These are phyloP conservation scores for Talaromyces trachyspermus DNA, from an alignment of 495 filamentous ascomycete genomes.

Conservation along the genomic window DNA sequence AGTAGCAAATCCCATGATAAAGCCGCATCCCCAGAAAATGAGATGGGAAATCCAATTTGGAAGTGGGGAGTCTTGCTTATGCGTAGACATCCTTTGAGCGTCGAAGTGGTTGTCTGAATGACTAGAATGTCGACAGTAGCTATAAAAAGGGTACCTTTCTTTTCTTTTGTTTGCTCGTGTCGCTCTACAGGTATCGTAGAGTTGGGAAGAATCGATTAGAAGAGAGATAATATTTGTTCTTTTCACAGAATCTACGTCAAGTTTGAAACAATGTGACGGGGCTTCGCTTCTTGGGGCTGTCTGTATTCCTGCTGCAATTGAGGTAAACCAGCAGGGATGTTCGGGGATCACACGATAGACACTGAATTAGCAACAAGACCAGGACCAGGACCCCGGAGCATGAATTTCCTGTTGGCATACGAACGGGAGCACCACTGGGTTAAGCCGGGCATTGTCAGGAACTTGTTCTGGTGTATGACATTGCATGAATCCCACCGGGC, in stretches of 20 bases:
- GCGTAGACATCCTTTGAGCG: background rate
- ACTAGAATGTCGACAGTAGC: background rate
- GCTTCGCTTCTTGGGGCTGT: background rate
- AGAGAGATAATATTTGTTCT: background rate
- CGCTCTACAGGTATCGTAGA: background rate
- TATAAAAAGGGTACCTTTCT: background rate
- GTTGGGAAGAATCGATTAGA: background rate
- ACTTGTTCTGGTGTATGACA: background rate
- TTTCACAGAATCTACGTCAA: too few relatives aligned
- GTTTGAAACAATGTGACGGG: background rate
- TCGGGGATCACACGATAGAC: background rate
- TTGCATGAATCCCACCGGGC: background rate
- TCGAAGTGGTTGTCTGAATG: background rate
- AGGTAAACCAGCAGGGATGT: background rate
- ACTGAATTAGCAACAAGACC: background rate
- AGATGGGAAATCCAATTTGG: background rate
- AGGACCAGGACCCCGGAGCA: background rate
- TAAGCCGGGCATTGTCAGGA: background rate
- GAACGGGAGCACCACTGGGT: background rate
- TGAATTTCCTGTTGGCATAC: background rate
- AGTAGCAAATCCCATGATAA: too few relatives aligned
- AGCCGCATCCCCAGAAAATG: too few relatives aligned
- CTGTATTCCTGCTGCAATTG: background rate
- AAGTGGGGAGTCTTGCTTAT: background rate
- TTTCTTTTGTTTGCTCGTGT: background rate